phyloP scores from a whole-genome alignment of 2,329 filamentous ascomycete genomes.

The Venturiaceae sp. region DNA sequence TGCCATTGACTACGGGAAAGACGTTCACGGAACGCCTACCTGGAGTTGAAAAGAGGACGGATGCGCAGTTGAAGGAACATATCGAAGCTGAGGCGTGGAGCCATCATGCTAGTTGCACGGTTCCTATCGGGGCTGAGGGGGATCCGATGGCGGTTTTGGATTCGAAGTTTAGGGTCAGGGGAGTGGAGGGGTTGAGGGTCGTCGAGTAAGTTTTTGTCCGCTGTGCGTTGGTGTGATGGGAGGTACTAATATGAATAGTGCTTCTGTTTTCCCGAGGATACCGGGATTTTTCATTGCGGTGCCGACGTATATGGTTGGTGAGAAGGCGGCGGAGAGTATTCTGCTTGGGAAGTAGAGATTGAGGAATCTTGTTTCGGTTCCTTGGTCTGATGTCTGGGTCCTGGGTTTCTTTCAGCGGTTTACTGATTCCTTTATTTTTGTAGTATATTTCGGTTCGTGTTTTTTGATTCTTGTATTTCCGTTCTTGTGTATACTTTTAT shows the following conservation, averaged over 20 bases:
- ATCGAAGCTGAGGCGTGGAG: constrained; percentile 23
- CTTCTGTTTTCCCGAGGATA: too few species aligned
- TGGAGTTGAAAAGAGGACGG: constrained; percentile 22
- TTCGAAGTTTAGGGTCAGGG: constrained; percentile 41
- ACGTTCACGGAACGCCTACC: not conserved
- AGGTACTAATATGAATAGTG: too few species aligned
- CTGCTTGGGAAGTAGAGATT: constrained; percentile 14
- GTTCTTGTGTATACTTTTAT: too few species aligned
- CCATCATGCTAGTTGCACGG: constrained; percentile 49
- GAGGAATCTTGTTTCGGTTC: too few species aligned
- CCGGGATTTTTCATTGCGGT: constrained; percentile 44
- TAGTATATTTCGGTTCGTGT: too few species aligned
- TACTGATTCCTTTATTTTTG: too few species aligned
- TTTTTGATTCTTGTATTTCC: too few species aligned
- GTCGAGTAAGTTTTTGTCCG: constrained; percentile 22
- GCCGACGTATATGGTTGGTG: constrained; percentile 45
- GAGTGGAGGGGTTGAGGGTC: constrained; percentile 42
- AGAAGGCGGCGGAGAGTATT: constrained; percentile 54
- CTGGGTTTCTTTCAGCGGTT: too few species aligned
- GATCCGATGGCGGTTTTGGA: constrained; percentile 44
- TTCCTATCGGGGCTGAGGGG: constrained; percentile 43
- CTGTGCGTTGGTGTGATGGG: not conserved
- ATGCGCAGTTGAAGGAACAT: constrained; percentile 27
- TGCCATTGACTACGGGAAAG: not conserved
- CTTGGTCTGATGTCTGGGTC: too few species aligned